A percentile compares a stretch with the other conserved stretches of the same genome.
These are phyloP conservation scores for Fusarium sp. DNA, from an alignment of 2,329 filamentous ascomycete species.

Conservation along the genomic window DNA sequence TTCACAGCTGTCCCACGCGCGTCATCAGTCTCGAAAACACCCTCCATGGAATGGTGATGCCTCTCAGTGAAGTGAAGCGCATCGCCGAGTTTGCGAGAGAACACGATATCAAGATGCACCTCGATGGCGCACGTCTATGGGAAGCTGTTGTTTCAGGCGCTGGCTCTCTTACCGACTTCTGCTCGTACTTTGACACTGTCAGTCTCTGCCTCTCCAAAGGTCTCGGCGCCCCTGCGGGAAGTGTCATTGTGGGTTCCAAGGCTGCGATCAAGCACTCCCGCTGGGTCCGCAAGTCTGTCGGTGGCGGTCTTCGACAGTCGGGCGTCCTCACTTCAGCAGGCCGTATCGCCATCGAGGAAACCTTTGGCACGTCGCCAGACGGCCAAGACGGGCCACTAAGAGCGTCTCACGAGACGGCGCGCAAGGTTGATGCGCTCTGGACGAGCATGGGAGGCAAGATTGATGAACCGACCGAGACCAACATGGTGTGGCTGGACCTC, in stretches of 20 bases:
- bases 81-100: slow-evolving; percentile 76
- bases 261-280: slow-evolving; percentile 51
- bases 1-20: slow-evolving; percentile 81
- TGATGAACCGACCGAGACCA: slow-evolving; percentile 79
- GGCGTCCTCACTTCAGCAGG: slow-evolving; percentile 78
- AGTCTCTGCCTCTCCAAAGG: slow-evolving; percentile 85
- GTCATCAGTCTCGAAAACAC: slow-evolving; percentile 90
- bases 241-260: slow-evolving; percentile 69
- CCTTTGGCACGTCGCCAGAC: slow-evolving; percentile 51
- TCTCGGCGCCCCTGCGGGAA: slow-evolving; percentile 81
- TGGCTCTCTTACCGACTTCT: slow-evolving; percentile 72
- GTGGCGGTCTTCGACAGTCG: slow-evolving; percentile 77
- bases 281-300: slow-evolving; percentile 72
- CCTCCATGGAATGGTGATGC: slow-evolving; percentile 80
- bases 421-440: slow-evolving; percentile 75
- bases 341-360: slow-evolving; percentile 68
- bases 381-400: slow-evolving; percentile 65
- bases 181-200: slow-evolving; percentile 75
- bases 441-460: slow-evolving; percentile 72
- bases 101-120: slow-evolving; percentile 73
- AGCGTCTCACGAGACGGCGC: slow-evolving; percentile 69
- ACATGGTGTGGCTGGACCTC: slow-evolving; percentile 89
- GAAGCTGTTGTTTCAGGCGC: slow-evolving; percentile 78
- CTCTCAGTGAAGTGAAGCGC: slow-evolving; percentile 72
- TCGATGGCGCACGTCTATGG: slow-evolving; percentile 85